Base-by-base conservation (phyloP, 306 rosid genomes). In the Acacia crassicarpa region DNA sequence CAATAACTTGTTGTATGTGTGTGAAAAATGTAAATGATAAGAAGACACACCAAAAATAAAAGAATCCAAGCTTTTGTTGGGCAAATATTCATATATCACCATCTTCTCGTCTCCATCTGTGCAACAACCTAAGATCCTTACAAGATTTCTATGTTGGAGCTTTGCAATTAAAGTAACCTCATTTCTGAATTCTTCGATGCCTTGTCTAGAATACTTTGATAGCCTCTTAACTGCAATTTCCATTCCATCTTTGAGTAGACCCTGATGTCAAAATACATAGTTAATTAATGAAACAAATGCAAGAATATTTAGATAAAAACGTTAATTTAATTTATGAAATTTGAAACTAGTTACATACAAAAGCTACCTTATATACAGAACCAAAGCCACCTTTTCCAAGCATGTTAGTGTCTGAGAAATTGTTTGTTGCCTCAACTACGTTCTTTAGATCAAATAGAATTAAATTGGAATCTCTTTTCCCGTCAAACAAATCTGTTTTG, bases 41-140 rank as follows among this genome's bases (percentile, higher is more conserved):
- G 38, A 65, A 9, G 66, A 49, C 86, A n/a, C 85, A 92, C 90
- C 78, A 61, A 90, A 92, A 77, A 92, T 84, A 74, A 85, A 87
- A 22, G 32, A 71, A 76, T 89, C 92, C 62, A 54, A 83, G 84
- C 92, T 90, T 83, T 78, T 92, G 70, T 92, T 92, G 6, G 90
- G 91, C 83, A 92, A 79, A 84, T 88, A 92, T 44, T 90, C 94
- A 32, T 90, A 92, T 44, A 90, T 80, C 80, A 92, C 63, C 91
- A 92, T 90, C 81, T 87, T 90, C 83, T 92, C 94, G 5, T 87
- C 62, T 54, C 62, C 23, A 19, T 54, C 23, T 7, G 6, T 20
- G 62, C 62, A 54, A 20, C 62, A 54, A 87, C 76, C 80, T 83
- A 41, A 90, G 86, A 83, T 54, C 62, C 23, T 54, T 3, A 54